Evolutionary conservation across 1,284 basidiomycete genomes (phyloP), one percentile per base, ranked within the genome.

Genomic region (Naganishia albida): DNA sequence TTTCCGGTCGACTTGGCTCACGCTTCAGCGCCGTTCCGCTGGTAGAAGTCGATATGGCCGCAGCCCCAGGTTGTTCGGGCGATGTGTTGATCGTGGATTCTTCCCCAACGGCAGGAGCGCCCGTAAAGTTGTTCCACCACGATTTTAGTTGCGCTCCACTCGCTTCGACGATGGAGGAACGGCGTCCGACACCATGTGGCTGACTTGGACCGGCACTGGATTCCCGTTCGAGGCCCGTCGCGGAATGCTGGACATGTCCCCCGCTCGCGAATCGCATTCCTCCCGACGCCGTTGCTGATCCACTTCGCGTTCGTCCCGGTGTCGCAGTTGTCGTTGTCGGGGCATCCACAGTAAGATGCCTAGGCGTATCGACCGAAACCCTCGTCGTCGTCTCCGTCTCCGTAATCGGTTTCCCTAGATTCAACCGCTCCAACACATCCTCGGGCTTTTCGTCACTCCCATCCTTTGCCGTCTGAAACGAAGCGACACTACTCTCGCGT

Each of bases 101-200:
- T 42, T 78, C 77, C 44, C 83, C 81, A 70, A 82, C 84, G 88
- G 82, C 77, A 87, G 85, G 4, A 82, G 81, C 68, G 84, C 84
- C 49, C 48, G 84, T 86, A 73, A 91, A 90, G 68, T 85, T 84
- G 65, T 85, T 85, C 88, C 90, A 91, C 91, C 91, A 93, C 7
- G 87, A 84, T 81, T 88, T 88, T 64, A 91, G 83, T 64, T 82
- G 86, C 20, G 56, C 55, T 7, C 64, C 64, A 44, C 60, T 56
- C 12, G 54, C 57, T 26, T 60, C 57, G 7, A 49, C 57, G 23
- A 60, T 8, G 34, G 57, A 44, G 16, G 43, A 38, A 39, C 52
- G 63, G 28, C 52, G 26, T 62, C 39, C 42, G 12, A 42, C 52
- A 43, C n/a, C 39, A 4, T 34, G 34, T n/a, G n/a, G n/a, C 46